Conservation (phyloP, 257 asterid species). For the Primulina tabacum region DNA sequence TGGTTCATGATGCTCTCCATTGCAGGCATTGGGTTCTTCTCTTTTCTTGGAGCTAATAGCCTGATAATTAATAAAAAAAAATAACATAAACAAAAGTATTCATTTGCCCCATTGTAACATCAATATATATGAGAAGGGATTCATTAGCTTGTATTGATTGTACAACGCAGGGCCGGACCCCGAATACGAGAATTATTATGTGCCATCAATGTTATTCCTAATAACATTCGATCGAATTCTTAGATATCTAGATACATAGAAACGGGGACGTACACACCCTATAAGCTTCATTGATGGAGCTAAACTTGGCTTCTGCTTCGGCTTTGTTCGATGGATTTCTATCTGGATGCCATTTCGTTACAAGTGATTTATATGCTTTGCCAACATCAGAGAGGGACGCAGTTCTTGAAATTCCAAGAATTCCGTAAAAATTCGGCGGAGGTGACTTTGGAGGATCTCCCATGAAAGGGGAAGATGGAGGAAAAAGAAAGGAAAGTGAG, state of each 20-base stretch:
- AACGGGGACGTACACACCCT: slow-evolving; percentile 38
- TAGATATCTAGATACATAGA: not conserved
- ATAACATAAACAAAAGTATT: not conserved
- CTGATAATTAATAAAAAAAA: slow-evolving; percentile 29
- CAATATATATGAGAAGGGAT: not conserved
- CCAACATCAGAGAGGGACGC: slow-evolving; percentile 73
- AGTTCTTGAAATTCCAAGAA: slow-evolving; percentile 63
- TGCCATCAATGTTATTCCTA: not conserved
- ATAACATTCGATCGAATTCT: not conserved
- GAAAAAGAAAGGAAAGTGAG: not conserved
- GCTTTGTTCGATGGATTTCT: slow-evolving; percentile 52
- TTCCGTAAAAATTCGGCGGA: slow-evolving; percentile 43
- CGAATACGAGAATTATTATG: too few species aligned
- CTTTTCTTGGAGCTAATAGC: slow-evolving; percentile 64
- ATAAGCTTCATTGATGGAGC: slow-evolving; percentile 79
- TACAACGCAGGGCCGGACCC: not conserved
- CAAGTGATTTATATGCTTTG: slow-evolving; percentile 70
- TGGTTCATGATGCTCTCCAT: slow-evolving; percentile 27
- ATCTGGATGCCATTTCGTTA: slow-evolving; percentile 82
- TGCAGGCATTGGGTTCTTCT: slow-evolving; percentile 43
- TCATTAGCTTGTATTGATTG: not conserved
- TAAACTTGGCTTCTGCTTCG: slow-evolving; percentile 50
- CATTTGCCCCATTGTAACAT: not conserved
- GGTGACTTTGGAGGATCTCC: slow-evolving; percentile 53
- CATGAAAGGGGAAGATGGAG: slow-evolving; percentile 38